phyloP scores from a whole-genome alignment of 148 eudicot genomes.

The Spergularia bocconei region DNA sequence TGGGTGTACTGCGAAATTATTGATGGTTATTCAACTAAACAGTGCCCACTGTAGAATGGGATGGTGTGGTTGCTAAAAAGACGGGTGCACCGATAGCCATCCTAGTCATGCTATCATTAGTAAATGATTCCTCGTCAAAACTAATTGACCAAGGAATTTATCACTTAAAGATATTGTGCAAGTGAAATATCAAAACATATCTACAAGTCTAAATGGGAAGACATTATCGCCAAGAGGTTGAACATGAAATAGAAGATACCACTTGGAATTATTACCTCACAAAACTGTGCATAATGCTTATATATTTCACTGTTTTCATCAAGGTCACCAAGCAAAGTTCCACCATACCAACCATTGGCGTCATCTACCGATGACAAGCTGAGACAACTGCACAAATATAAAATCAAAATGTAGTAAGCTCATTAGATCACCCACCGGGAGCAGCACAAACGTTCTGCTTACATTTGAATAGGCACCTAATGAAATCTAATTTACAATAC shows the following conservation, averaged over 20 bases:
- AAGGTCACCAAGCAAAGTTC: conserved; percentile 90
- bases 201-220: neutral
- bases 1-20: no score
- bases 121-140: neutral
- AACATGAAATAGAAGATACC: neutral
- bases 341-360: conserved; percentile 90
- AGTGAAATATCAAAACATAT: neutral
- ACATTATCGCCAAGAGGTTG: neutral
- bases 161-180: neutral
- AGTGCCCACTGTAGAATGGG: no score
- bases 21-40: no score
- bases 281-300: conserved; percentile 81
- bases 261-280: conserved; percentile 50
- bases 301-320: conserved; percentile 87
- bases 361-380: conserved; percentile 77
- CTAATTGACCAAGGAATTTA: neutral
- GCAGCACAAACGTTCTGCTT: neutral
- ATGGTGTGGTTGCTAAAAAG: no score
- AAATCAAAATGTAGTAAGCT: conserved; percentile 10
- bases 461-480: neutral
- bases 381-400: conserved; percentile 51
- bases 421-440: no score
- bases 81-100: no score
- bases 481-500: neutral
- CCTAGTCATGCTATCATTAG: no score